phyloP scores from a whole-genome alignment of 2,329 filamentous ascomycete species.

The Lecanicillium sp. region DNA sequence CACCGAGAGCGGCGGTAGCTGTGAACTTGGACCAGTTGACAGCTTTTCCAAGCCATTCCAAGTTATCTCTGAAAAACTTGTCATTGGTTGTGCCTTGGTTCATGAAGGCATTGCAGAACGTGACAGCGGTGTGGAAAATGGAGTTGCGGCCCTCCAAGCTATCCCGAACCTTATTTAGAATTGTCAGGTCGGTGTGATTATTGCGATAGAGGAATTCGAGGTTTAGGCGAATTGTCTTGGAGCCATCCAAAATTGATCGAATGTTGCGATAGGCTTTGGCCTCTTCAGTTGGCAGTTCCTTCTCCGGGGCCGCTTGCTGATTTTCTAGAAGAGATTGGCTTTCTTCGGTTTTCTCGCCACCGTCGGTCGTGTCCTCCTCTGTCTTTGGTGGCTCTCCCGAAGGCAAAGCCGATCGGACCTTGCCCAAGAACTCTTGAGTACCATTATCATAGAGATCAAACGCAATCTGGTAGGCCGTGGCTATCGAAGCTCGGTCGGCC shows the following conservation, averaged over 20 bases:
- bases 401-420: constrained; percentile 76
- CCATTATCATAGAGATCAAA: constrained; percentile 98
- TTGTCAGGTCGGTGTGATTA: constrained; percentile 84
- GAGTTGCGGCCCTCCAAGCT: constrained; percentile 93
- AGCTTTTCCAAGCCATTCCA: constrained; percentile 96
- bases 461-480: constrained; percentile 91
- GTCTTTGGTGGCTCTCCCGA: constrained; percentile 37
- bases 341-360: constrained; percentile 35
- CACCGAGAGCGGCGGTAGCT: constrained; percentile 88
- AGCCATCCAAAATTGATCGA: constrained; percentile 68
- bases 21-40: constrained; percentile 99
- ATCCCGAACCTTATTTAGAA: constrained; percentile 93
- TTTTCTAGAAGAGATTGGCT: constrained; percentile 39
- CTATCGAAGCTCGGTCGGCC: constrained; percentile 68
- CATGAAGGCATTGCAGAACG: constrained; percentile 98
- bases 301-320: constrained; percentile 47
- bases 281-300: constrained; percentile 40
- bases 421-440: constrained; percentile 90
- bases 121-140: constrained; percentile 96
- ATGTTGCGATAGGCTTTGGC: constrained; percentile 54
- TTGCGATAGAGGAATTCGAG: constrained; percentile 94
- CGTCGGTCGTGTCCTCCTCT: constrained; percentile 28
- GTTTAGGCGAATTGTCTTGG: constrained; percentile 89
- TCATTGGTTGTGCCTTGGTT: constrained; percentile 97
- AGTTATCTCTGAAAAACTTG: constrained; percentile 95